Evolutionary conservation across 1,139 yeast genomes (phyloP).

Genomic region (Eremothecium coryli): DNA sequence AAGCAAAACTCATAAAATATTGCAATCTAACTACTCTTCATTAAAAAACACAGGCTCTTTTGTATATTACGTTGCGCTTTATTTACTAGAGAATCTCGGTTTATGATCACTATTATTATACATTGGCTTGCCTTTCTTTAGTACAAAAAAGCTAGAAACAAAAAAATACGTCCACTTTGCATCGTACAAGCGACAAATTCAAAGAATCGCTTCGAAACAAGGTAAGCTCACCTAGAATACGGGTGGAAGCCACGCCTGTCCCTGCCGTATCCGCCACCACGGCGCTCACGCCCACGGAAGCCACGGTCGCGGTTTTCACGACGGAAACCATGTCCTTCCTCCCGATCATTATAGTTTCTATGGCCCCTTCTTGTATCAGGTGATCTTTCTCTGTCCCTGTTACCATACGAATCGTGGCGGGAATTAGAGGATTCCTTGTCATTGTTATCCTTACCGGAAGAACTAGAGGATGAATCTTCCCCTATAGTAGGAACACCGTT

Average conservation of each 20-base stretch:
- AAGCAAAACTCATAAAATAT: too few species aligned
- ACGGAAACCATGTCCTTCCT: constrained; percentile 9
- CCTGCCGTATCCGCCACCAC: constrained; percentile 8
- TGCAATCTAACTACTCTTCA: too few species aligned
- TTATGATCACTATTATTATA: too few species aligned
- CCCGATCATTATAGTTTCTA: constrained; percentile 7
- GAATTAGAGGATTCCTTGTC: constrained; percentile 3
- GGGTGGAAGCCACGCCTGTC: constrained; percentile 11
- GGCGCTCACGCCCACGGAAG: constrained; percentile 8
- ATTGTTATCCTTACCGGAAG: constrained; percentile 6
- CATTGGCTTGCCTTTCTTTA: too few species aligned
- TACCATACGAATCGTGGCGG: constrained; percentile 5
- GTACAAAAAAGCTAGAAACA: too few species aligned
- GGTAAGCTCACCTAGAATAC: constrained; percentile 8
- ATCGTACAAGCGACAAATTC: too few species aligned
- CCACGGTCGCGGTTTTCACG: constrained; percentile 7
- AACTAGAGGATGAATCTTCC: constrained; percentile 6
- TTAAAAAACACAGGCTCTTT: too few species aligned
- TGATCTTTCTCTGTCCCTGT: constrained; percentile 5
- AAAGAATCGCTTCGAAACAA: too few species aligned
- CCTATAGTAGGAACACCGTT: constrained; percentile 28
- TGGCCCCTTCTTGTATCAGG: constrained; percentile 9
- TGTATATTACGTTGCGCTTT: too few species aligned
- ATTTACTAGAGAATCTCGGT: too few species aligned
- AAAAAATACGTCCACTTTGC: constrained; percentile 1